Evolutionary conservation across 2,329 filamentous ascomycete species (phyloP).

Genomic region (Exophiala sideris): DNA sequence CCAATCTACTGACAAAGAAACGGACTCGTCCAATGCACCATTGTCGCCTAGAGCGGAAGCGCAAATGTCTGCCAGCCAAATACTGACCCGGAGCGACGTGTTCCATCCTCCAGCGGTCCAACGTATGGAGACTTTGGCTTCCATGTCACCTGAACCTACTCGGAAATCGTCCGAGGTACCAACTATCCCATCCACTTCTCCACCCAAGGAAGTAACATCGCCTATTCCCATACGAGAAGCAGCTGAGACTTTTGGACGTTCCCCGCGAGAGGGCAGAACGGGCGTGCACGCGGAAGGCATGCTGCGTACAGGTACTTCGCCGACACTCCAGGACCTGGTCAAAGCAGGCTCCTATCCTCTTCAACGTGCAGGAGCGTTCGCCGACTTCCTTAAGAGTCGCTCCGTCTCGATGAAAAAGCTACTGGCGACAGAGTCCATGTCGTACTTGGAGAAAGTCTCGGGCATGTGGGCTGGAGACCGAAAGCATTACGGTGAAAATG

Average conservation of each 20-base stretch:
- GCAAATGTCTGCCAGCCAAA: conserved; percentile 83
- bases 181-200: conserved; percentile 21
- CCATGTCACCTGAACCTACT: conserved; percentile 39
- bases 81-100: conserved; percentile 79
- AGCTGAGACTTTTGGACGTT: not conserved
- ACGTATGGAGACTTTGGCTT: conserved; percentile 31
- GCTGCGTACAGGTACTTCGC: conserved; percentile 33
- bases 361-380: conserved; percentile 77
- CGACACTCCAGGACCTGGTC: conserved; percentile 57
- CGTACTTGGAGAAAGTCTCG: conserved; percentile 93
- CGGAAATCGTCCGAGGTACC: conserved; percentile 36
- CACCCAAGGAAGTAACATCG: conserved; percentile 12
- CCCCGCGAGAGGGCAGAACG: conserved; percentile 5
- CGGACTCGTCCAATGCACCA: conserved; percentile 66
- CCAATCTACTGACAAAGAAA: conserved; percentile 70
- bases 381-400: conserved; percentile 74
- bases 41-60: conserved; percentile 66
- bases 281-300: conserved; percentile 5
- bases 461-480: conserved; percentile 93
- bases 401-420: conserved; percentile 78
- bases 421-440: conserved; percentile 87
- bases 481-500: conserved; percentile 78
- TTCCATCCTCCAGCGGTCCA: conserved; percentile 74
- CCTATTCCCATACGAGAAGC: conserved; percentile 16
- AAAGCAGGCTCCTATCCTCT: conserved; percentile 70